Conservation (phyloP, 352 stramenopile genomes). For the Pythium dissotocum region DNA sequence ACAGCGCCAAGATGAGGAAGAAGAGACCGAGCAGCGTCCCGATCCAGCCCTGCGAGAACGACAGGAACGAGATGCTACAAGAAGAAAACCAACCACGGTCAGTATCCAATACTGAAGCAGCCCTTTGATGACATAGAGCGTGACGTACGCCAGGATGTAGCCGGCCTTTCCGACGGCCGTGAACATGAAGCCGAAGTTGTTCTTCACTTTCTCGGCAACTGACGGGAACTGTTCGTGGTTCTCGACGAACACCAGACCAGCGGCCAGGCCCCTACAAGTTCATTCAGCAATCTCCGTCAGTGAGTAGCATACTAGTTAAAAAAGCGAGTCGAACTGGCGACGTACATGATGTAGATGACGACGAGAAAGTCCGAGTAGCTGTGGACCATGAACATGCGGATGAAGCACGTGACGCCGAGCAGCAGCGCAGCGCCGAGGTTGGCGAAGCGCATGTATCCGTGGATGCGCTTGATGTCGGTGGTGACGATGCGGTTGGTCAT, state of each 20-base stretch:
- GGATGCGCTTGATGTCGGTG: conserved; percentile 85
- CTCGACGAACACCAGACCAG: conserved; percentile 76
- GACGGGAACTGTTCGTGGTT: conserved; percentile 85
- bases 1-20: conserved; percentile 74
- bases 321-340: background rate
- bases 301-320: background rate
- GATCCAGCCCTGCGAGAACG: conserved; percentile 80
- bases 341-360: conserved; percentile 83
- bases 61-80: conserved; percentile 73
- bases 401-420: conserved; percentile 71
- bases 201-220: conserved; percentile 74
- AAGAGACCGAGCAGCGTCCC: conserved; percentile 72
- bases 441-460: conserved; percentile 84
- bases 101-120: background rate
- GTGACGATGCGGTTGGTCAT: conserved; percentile 65
- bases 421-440: conserved; percentile 68
- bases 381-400: conserved; percentile 71
- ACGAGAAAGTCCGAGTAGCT: conserved; percentile 87
- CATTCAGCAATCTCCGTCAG: conserved; percentile 4
- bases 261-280: conserved; percentile 48
- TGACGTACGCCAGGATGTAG: conserved; percentile 79
- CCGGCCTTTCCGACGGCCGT: conserved; percentile 77
- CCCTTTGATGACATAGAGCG: background rate
- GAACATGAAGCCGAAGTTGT: conserved; percentile 91
- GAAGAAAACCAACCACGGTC: background rate